Evolutionary conservation across 1,284 basidiomycete genomes (phyloP), one percentile per base, ranked within the genome.

Genomic region (Golubevia sp.): DNA sequence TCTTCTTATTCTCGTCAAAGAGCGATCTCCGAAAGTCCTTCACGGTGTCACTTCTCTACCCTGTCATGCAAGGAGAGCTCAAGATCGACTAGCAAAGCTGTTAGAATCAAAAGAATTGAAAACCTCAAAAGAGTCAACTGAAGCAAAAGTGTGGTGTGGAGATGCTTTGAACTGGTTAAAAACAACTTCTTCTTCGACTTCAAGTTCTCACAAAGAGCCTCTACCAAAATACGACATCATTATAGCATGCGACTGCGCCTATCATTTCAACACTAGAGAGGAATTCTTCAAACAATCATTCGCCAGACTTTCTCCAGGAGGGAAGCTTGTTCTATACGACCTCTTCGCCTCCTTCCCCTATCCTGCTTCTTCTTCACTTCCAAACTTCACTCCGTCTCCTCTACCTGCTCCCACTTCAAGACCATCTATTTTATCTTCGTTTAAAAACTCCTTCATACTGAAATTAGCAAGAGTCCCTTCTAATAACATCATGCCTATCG

Each of bases 191-290:
- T 63, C 30, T 64, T 64, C n/a, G n/a, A n/a, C n/a, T n/a, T n/a
- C n/a, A n/a, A n/a, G n/a, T n/a, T n/a, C n/a, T n/a, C n/a, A n/a
- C n/a, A n/a, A n/a, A 55, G 7, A 13, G 23, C 13, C 26, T 21
- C 25, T 23, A 24, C 11, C 44, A 6, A 8, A 24, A 21, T 83
- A 79, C 63, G 77, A 81, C 49, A 61, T 61, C 26, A 75, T 83
- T 48, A 63, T 79, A 2, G 80, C 79, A 1, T 70, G 81, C 2
- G 80, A 83, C 63, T 83, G 79, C 63, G 77, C 77, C 8, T 83
- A 77, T 64, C 80, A 83, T 62, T 82, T 82, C 57, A 56, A 58
- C 30, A 49, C 55, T 64, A 63, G 78, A 4, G 49, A 66, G 6
- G 60, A 66, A 13, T 82, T 77, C 49, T 67, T 83, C 50, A 58